Percentiles rank a stretch among this genome's conserved stretches.
phyloP scores from a whole-genome alignment of 1,284 basidiomycete genomes.

The Phenoliferia sp. region DNA sequence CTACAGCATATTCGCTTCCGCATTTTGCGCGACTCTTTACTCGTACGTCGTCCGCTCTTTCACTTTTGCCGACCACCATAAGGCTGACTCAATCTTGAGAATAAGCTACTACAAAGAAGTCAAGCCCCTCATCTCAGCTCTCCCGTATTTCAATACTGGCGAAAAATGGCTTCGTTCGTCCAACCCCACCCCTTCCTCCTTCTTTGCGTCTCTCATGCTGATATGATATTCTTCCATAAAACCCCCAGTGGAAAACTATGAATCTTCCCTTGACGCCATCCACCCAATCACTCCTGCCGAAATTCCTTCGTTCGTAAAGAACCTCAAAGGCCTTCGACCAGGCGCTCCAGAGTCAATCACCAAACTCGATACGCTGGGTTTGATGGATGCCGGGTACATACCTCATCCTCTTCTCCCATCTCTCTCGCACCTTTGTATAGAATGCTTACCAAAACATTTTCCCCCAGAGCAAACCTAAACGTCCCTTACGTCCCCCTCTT shows the following conservation, averaged over 20 bases:
- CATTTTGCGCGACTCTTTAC: constrained; percentile 48
- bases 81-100: constrained; percentile 26
- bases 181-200: neutral
- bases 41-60: too few species aligned
- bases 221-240: too few species aligned
- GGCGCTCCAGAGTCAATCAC: constrained; percentile 44
- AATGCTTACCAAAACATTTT: neutral
- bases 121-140: constrained; percentile 42
- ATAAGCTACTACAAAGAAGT: constrained; percentile 48
- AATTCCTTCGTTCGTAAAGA: constrained; percentile 47
- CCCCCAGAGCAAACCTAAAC: constrained; percentile 43
- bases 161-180: constrained; percentile 16
- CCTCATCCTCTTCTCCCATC: neutral
- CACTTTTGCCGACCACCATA: neutral
- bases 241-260: constrained; percentile 38
- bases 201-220: neutral
- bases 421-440: neutral
- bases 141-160: constrained; percentile 45
- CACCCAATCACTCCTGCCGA: constrained; percentile 47
- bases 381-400: constrained; percentile 46
- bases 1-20: constrained; percentile 44
- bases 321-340: constrained; percentile 42
- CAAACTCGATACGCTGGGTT: constrained; percentile 43
- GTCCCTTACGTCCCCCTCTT: constrained; percentile 47
- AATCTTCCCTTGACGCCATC: constrained; percentile 43